Percentiles rank a stretch among this genome's conserved stretches.
phyloP scores from a whole-genome alignment of 768 basidiomycete species.

The Gloeophyllum trabeum region DNA sequence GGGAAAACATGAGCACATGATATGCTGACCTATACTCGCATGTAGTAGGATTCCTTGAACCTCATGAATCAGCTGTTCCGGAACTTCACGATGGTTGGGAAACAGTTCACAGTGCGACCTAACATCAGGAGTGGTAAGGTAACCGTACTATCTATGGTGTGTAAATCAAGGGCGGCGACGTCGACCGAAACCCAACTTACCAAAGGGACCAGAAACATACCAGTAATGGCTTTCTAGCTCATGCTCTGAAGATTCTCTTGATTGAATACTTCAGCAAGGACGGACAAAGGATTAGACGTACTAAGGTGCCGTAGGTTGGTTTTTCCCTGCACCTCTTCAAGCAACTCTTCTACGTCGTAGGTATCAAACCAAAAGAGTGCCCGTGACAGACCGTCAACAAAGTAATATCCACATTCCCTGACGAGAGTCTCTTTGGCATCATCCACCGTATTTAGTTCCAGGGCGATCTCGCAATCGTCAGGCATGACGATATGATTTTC shows the following conservation, averaged over 20 bases:
- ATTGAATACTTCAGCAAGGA: not conserved
- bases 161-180: not conserved
- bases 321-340: not conserved
- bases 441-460: not conserved
- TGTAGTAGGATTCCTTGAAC: not conserved
- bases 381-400: not conserved
- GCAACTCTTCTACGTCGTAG: not conserved
- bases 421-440: not conserved
- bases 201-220: not conserved
- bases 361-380: not conserved
- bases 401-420: not conserved
- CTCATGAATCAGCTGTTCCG: not conserved
- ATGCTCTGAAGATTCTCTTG: not conserved
- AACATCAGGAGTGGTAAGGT: not conserved
- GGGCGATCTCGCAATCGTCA: not conserved
- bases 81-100: not conserved
- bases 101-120: not conserved
- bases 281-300: not conserved
- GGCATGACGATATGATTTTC: not conserved
- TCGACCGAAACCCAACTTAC: not conserved
- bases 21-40: not conserved
- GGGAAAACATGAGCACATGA: not conserved
- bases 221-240: not conserved
- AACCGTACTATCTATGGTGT: not conserved
- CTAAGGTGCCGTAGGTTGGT: not conserved